These are phyloP conservation scores for Haematococcus lacustris DNA, from an alignment of 139 green algal genomes.

Conservation along the genomic window DNA sequence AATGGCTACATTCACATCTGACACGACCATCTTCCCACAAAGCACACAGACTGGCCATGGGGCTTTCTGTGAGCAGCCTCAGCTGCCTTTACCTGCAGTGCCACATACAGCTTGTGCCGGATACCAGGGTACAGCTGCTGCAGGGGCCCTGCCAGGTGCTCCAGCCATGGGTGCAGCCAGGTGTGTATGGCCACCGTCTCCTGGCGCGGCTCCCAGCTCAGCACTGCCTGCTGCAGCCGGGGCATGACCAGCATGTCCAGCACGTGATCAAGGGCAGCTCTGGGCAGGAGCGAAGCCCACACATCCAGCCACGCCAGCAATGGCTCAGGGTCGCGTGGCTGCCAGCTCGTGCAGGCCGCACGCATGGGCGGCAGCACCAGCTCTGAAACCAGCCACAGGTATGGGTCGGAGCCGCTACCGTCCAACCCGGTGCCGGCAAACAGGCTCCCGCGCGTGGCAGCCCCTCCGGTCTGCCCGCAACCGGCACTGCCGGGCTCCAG, in stretches of 20 bases:
- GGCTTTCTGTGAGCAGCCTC: not conserved
- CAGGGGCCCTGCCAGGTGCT: conserved; percentile 46
- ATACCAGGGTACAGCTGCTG: conserved; percentile 81
- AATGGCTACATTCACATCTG: not conserved
- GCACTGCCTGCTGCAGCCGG: conserved; percentile 64
- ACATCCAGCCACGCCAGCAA: conserved; percentile 75
- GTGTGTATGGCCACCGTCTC: conserved; percentile 81
- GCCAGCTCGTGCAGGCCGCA: conserved; percentile 67
- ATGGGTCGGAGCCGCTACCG: conserved; percentile 50
- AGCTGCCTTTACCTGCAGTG: conserved; percentile 34
- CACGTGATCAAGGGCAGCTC: conserved; percentile 45
- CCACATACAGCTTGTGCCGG: conserved; percentile 63
- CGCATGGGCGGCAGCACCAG: conserved; percentile 76
- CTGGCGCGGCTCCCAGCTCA: conserved; percentile 77
- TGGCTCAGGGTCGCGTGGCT: conserved; percentile 73
- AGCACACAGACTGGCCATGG: conserved; percentile 11
- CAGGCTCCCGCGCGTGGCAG: not conserved
- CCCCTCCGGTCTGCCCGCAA: conserved; percentile 7
- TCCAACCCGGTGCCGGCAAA: not conserved
- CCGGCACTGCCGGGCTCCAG: conserved; percentile 34
- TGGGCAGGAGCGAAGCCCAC: conserved; percentile 63
- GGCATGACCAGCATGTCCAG: conserved; percentile 78
- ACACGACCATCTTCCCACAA: not conserved
- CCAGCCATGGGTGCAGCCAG: conserved; percentile 97
- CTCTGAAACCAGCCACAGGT: conserved; percentile 60